Percentiles rank a stretch among this genome's conserved stretches.
These are phyloP conservation scores for Lavandula angustifolia DNA, from an alignment of 257 asterid genomes.

Conservation along the genomic window DNA sequence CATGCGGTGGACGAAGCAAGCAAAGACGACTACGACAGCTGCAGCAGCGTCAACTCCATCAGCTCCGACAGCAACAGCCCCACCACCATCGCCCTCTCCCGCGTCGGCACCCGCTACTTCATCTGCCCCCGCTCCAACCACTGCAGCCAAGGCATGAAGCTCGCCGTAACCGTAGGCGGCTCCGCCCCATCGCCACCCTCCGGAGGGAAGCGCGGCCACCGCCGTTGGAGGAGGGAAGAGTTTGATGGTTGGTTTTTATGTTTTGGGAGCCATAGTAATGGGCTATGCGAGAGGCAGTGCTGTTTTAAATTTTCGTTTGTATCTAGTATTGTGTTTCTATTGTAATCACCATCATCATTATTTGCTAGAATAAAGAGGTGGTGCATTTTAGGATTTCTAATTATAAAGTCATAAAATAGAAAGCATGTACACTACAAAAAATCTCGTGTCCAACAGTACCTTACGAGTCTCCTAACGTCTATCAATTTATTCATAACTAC, in stretches of 20 bases:
- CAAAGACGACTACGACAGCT: constrained; percentile 38
- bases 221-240: constrained; percentile 34
- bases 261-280: constrained; percentile 43
- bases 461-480: no score
- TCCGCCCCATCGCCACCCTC: constrained; percentile 33
- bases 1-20: constrained; percentile 61
- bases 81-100: constrained; percentile 35
- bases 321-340: constrained; percentile 20
- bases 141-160: constrained; percentile 58
- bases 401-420: no score
- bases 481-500: no score
- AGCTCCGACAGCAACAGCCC: constrained; percentile 37
- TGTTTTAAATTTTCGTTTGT: constrained; percentile 4
- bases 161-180: constrained; percentile 45
- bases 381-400: not conserved
- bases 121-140: constrained; percentile 54
- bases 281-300: constrained; percentile 86
- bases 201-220: constrained; percentile 30
- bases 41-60: constrained; percentile 44
- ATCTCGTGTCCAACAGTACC: no score
- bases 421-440: no score
- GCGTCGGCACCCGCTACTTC: constrained; percentile 50
- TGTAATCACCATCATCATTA: constrained; percentile 19
- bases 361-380: constrained; percentile 33
- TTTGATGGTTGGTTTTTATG: constrained; percentile 40